Base-by-base conservation (phyloP, 192 early-diverging fungal genomes). In the Coemansia sp. region DNA sequence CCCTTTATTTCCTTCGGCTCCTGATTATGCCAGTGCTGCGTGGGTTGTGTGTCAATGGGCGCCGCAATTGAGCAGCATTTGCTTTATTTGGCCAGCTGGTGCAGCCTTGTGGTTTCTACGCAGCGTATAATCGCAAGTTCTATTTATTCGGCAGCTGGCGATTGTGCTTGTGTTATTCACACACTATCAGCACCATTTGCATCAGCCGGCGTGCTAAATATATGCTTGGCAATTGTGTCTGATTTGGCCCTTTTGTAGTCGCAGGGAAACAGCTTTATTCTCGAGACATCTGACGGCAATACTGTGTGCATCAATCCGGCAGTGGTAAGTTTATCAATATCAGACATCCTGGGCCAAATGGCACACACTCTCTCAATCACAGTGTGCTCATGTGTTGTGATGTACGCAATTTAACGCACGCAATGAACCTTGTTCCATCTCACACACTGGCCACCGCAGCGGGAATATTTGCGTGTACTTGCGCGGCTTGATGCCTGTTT, bases 241-340 rank as follows among this genome's bases (percentile, higher is more conserved):
- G 33, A 45, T 15, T 35, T 19, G 15, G 50, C 12, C 38, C 52
- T 5, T 7, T 10, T 26, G 21, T 77, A 77, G 73, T 55, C 73
- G 45, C 73, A 77, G 51, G 73, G 73, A 14, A 70, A 55, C 58
- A 57, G 59, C 33, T 66, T 77, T 66, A 31, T 61, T 54, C 63
- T 77, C 31, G 73, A 77, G 42, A 77, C 73, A 20, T 77, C 73
- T 31, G 68, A 69, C 53, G 68, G 67, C 18, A 52, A 53, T 43
- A 65, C 59, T 1, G 63, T 70, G 46, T 35, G 50, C 38, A 57
- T 77, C 30, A 70, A 70, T 40, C 73, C 68, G 30, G 50, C 73
- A 13, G 67, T 70, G 52, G 73, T 77, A 70, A 66, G 68, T 77
- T 18, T 18, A 37, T 45, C 20, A 26, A 18, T 14, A 46, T 46